phyloP scores from a whole-genome alignment of 441 rosid species.

The Erysimum cheiri region DNA sequence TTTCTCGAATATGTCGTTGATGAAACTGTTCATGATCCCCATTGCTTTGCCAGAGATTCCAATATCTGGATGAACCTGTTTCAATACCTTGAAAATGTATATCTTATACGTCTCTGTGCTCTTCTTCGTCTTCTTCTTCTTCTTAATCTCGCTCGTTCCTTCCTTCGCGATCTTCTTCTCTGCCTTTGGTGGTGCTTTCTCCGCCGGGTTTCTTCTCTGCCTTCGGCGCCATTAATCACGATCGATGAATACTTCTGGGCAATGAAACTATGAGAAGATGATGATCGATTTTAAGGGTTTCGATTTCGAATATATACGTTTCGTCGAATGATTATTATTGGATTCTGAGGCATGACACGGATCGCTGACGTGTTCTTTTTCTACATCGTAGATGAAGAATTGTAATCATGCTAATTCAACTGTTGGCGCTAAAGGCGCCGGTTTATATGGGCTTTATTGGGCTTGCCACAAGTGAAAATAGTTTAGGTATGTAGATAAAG shows the following conservation, averaged over 20 bases:
- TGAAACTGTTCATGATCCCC: constrained; percentile 59
- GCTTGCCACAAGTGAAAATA: background rate
- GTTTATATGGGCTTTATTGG: constrained; percentile 11
- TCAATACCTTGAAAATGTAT: constrained; percentile 65
- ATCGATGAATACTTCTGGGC: background rate
- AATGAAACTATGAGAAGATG: constrained; percentile 6
- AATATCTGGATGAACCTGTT: constrained; percentile 61
- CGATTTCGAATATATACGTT: constrained; percentile 8
- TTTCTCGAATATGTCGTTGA: constrained; percentile 57
- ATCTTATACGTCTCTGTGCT: constrained; percentile 64
- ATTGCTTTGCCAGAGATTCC: constrained; percentile 61
- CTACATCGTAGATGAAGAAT: background rate
- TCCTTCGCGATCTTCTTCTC: constrained; percentile 64
- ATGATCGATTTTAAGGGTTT: background rate
- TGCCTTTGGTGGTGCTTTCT: constrained; percentile 52
- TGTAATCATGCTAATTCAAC: background rate
- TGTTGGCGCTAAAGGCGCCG: background rate
- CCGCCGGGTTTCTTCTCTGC: constrained; percentile 50
- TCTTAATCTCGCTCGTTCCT: constrained; percentile 51
- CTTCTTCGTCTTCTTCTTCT: constrained; percentile 60
- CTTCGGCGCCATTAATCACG: constrained; percentile 35
- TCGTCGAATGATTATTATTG: constrained; percentile 1
- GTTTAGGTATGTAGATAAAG: background rate
- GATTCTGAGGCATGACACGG: background rate
- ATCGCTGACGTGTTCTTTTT: background rate